A percentile compares a stretch with the other conserved stretches of the same genome.
phyloP scores from a whole-genome alignment of 106 monocot genomes.

The Phalaenopsis aphrodite region DNA sequence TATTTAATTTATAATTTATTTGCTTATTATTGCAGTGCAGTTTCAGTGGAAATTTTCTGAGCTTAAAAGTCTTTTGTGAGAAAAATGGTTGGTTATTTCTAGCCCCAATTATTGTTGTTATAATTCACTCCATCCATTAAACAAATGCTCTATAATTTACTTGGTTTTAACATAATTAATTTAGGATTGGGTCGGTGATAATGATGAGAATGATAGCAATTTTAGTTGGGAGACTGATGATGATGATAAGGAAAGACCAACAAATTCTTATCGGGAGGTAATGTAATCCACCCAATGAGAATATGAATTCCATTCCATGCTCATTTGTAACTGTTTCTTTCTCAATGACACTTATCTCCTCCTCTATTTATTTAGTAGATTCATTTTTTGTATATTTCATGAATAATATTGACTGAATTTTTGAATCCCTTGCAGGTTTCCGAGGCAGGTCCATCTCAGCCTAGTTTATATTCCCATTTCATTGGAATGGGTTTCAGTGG shows the following conservation, averaged over 20 bases:
- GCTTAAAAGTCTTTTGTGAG: not conserved
- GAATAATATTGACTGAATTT: not conserved
- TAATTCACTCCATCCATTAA: not conserved
- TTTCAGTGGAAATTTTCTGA: too few relatives aligned
- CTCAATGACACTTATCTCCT: not conserved
- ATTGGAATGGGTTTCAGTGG: constrained; percentile 7
- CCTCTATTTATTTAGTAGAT: not conserved
- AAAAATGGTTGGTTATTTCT: constrained; percentile 7
- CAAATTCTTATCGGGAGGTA: not conserved
- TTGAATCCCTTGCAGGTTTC: constrained; percentile 1
- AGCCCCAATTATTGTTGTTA: not conserved
- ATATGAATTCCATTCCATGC: not conserved
- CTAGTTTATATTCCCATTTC: constrained; percentile 11
- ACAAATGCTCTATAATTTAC: not conserved
- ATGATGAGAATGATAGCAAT: constrained; percentile 1
- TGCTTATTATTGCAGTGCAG: not conserved
- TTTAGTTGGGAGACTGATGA: constrained; percentile 11
- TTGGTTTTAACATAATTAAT: not conserved
- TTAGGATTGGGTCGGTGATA: constrained; percentile 11
- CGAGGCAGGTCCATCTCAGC: constrained; percentile 10
- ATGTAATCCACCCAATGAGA: not conserved
- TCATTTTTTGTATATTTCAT: not conserved
- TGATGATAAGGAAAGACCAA: constrained; percentile 1
- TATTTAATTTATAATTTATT: not conserved
- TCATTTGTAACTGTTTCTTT: not conserved